These are phyloP conservation scores for Pisolithus tinctorius DNA, from an alignment of 768 basidiomycete species.

Conservation along the genomic window DNA sequence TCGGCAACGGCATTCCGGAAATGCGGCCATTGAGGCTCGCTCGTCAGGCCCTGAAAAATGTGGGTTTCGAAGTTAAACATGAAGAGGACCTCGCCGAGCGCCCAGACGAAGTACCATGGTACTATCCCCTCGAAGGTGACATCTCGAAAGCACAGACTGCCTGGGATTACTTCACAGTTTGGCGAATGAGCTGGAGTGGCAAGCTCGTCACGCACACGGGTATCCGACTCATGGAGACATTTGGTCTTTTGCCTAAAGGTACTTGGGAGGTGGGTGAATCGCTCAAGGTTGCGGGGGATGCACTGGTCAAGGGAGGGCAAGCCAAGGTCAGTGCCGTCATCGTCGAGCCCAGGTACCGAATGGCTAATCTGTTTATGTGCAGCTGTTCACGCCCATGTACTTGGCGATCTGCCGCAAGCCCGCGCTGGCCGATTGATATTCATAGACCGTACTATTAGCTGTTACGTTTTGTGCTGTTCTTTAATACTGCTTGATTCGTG, in stretches of 20 bases:
- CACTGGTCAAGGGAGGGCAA: slow-evolving; percentile 80
- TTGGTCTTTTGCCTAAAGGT: slow-evolving; percentile 85
- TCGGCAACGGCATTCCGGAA: slow-evolving; percentile 96
- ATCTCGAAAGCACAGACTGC: slow-evolving; percentile 85
- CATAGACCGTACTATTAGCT: neutral
- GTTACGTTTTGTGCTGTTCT: too few species aligned
- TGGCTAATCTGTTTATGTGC: slow-evolving; percentile 4
- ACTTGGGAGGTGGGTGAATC: slow-evolving; percentile 87
- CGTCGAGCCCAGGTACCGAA: neutral
- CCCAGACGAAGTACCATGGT: slow-evolving; percentile 77
- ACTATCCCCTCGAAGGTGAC: slow-evolving; percentile 95
- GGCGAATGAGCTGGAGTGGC: slow-evolving; percentile 88
- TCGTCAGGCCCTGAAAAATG: slow-evolving; percentile 68
- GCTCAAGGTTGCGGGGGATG: slow-evolving; percentile 72
- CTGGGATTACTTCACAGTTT: slow-evolving; percentile 86
- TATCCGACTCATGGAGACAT: slow-evolving; percentile 67
- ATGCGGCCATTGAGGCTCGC: slow-evolving; percentile 77
- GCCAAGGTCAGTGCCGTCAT: slow-evolving; percentile 51
- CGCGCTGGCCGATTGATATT: slow-evolving; percentile 3
- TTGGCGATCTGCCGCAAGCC: slow-evolving; percentile 59
- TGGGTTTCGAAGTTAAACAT: slow-evolving; percentile 83
- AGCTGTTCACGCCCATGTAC: slow-evolving; percentile 90
- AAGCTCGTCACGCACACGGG: slow-evolving; percentile 76
- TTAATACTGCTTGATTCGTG: neutral
- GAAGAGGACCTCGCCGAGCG: slow-evolving; percentile 94